Percentiles rank a stretch among this genome's conserved stretches.
Conservation (phyloP, 208 protist species). For the Acanthamoeba sp. region DNA sequence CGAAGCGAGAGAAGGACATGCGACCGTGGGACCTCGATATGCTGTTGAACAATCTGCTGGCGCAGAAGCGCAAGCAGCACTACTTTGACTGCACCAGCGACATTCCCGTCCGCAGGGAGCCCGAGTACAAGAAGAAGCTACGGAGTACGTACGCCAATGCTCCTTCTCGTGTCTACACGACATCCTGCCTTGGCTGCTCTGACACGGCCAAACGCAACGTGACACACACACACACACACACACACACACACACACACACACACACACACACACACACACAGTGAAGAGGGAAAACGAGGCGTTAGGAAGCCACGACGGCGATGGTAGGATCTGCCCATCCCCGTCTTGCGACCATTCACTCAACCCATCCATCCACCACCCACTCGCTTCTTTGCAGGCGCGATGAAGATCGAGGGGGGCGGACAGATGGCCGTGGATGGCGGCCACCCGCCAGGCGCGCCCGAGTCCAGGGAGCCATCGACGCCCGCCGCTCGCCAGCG, state of each 20-base stretch:
- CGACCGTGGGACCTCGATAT: background rate
- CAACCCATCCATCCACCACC: too few species aligned
- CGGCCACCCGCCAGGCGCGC: background rate
- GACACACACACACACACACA: too few species aligned
- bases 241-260: too few species aligned
- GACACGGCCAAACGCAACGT: too few species aligned
- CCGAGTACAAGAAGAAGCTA: constrained; percentile 35
- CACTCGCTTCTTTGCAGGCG: background rate
- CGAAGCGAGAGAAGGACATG: constrained; percentile 16
- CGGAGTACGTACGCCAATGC: background rate
- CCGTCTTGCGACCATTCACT: background rate
- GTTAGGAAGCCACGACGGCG: too few species aligned
- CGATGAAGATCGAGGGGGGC: background rate
- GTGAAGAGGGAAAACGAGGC: too few species aligned
- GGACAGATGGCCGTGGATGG: background rate
- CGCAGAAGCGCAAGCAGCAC: background rate
- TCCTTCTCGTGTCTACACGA: background rate
- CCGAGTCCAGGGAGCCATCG: background rate
- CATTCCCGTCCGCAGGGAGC: background rate
- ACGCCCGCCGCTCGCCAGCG: background rate
- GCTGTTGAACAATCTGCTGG: constrained; percentile 17
- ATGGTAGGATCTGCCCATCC: background rate
- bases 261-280: too few species aligned
- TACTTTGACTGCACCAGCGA: constrained; percentile 24
- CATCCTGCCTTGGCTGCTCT: too few species aligned